These are phyloP conservation scores for Lanmaoa pseudosensibilis DNA, from an alignment of 768 basidiomycete species.

Conservation along the genomic window DNA sequence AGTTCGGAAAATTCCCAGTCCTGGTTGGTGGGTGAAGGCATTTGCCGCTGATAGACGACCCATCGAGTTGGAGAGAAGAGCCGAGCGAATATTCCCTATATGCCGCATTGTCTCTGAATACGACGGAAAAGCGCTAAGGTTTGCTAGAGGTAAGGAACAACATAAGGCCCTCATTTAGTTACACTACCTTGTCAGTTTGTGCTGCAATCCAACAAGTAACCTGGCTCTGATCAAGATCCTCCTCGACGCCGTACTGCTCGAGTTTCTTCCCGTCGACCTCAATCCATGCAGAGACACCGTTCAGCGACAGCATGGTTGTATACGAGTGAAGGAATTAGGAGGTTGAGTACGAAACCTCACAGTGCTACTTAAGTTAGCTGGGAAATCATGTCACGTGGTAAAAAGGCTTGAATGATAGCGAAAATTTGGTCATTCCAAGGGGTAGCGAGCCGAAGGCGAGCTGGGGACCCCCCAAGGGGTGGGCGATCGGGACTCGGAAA, in stretches of 20 bases:
- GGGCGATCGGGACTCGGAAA: too few relatives aligned
- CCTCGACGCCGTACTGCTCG: conserved; percentile 28
- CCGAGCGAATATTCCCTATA: conserved; percentile 6
- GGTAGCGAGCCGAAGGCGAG: too few relatives aligned
- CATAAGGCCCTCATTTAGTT: neutral
- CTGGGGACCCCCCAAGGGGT: too few relatives aligned
- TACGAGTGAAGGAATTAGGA: neutral
- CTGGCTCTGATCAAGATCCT: conserved; percentile 6
- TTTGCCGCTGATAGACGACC: conserved; percentile 7
- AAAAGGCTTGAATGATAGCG: neutral
- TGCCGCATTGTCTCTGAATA: conserved; percentile 14
- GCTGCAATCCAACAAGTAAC: conserved; percentile 33
- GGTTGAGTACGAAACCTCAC: neutral
- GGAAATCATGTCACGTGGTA: conserved; percentile 22
- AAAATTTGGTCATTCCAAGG: too few relatives aligned
- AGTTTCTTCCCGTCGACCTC: conserved; percentile 30
- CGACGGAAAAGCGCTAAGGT: conserved; percentile 28
- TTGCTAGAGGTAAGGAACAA: conserved; percentile 1
- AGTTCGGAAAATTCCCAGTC: neutral
- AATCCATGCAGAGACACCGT: conserved; percentile 26
- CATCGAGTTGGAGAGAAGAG: conserved; percentile 20
- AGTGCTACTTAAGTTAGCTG: too few relatives aligned
- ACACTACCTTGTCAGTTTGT: conserved; percentile 27
- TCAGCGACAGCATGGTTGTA: conserved; percentile 23
- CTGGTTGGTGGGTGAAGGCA: neutral